A percentile compares a stretch with the other conserved stretches of the same genome.
Conservation (phyloP, 176 grass and related monocot genomes). For the Eragrostis curvula region DNA sequence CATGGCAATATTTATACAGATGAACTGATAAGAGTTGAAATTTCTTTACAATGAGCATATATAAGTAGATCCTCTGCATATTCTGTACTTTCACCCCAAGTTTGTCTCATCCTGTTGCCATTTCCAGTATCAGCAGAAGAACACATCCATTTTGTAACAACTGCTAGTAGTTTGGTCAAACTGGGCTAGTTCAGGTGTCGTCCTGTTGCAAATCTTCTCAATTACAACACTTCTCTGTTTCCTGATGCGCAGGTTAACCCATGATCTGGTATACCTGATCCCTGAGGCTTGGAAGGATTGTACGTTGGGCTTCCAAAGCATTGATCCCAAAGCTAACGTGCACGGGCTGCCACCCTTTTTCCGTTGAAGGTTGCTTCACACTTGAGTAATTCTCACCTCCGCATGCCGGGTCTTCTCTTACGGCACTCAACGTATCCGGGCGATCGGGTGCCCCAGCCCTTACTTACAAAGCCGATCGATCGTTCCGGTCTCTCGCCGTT, state of each 20-base stretch:
- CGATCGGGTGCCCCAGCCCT: neutral
- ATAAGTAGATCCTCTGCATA: neutral
- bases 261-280: neutral
- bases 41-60: too few species aligned
- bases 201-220: neutral
- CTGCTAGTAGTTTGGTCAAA: neutral
- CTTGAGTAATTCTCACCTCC: conserved; percentile 16
- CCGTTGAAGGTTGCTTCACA: conserved; percentile 38
- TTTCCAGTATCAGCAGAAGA: neutral
- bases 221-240: neutral
- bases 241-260: conserved; percentile 1
- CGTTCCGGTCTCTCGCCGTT: neutral
- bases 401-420: conserved; percentile 27
- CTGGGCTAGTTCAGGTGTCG: neutral
- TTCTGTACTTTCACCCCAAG: neutral
- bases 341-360: neutral
- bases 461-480: conserved; percentile 40
- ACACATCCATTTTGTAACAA: neutral
- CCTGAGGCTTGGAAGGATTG: conserved; percentile 12
- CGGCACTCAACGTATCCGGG: conserved; percentile 55
- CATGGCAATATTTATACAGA: too few species aligned
- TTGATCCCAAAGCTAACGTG: conserved; percentile 37
- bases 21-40: too few species aligned
- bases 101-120: neutral
- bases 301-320: neutral